Conservation (phyloP, 768 basidiomycete genomes). For the Rubroboletus pulcherrimus region DNA sequence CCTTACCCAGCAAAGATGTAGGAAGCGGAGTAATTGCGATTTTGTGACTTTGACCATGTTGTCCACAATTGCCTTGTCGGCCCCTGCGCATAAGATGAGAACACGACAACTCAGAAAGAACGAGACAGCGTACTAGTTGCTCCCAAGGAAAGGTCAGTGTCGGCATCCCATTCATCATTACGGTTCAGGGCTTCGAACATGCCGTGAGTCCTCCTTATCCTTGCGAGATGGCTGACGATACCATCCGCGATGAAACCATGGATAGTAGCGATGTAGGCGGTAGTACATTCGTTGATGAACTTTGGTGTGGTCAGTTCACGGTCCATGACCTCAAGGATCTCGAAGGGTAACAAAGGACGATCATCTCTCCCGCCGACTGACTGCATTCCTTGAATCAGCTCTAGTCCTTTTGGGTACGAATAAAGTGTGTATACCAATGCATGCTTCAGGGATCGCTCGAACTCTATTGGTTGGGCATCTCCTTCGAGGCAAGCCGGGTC, state of each 20-base stretch:
- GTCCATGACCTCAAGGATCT: slow-evolving; percentile 73
- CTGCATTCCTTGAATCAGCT: slow-evolving; percentile 34
- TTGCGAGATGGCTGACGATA: slow-evolving; percentile 63
- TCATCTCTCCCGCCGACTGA: slow-evolving; percentile 58
- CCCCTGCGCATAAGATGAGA: slow-evolving; percentile 36
- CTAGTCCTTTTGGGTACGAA: slow-evolving; percentile 1
- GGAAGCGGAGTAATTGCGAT: slow-evolving; percentile 71
- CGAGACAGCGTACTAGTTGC: slow-evolving; percentile 53
- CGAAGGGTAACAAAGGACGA: slow-evolving; percentile 76
- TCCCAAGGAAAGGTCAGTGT: slow-evolving; percentile 72
- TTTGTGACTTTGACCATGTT: slow-evolving; percentile 89
- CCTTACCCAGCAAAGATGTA: slow-evolving; percentile 85
- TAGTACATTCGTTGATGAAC: slow-evolving; percentile 69
- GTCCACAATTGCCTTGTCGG: slow-evolving; percentile 73
- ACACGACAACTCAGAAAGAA: neutral
- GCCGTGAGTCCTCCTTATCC: slow-evolving; percentile 64
- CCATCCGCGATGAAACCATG: slow-evolving; percentile 66
- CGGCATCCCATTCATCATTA: slow-evolving; percentile 71
- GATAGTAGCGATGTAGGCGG: slow-evolving; percentile 65
- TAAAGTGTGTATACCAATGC: slow-evolving; percentile 51
- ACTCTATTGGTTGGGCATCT: slow-evolving; percentile 90
- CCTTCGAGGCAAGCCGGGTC: slow-evolving; percentile 97
- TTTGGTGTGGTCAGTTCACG: slow-evolving; percentile 51
- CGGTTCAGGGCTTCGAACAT: slow-evolving; percentile 82
- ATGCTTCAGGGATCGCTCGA: slow-evolving; percentile 82